Base-by-base conservation (phyloP, 306 rosid species). In the Ceratonia siliqua region DNA sequence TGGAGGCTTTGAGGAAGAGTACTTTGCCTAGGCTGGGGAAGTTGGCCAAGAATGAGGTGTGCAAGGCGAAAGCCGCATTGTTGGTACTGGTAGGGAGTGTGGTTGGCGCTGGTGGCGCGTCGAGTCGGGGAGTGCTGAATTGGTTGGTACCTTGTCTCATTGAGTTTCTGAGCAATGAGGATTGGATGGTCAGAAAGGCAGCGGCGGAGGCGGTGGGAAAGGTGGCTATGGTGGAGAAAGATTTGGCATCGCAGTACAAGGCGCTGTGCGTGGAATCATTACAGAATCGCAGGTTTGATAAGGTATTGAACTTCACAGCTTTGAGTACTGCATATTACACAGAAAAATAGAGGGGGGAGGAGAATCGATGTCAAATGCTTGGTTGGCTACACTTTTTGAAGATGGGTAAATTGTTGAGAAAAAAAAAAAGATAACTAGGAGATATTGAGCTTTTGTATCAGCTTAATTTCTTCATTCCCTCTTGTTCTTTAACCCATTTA, bases 121-220 rank as follows among this genome's bases (percentile, higher is more conserved):
- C 91, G 70, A 89, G 85, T 58, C 82, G 84, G 2, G 85, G 72
- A 33, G 68, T 80, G 25, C 36, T 95, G 89, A 92, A 82, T 45
- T 95, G 98, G 99, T 76, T 92, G 43, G 92, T 92, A 48, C 98
- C 98, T 17, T 84, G 88, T 48, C 84, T 87, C 17, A 75, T 89
- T 5, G 96, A 85, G 81, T 92, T 89, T 24, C 82, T 95, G 46
- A 72, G 89, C 28, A 83, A 74, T 53, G 96, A 92, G 55, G 99
- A 95, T 79, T 95, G 99, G 99, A 84, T 86, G 21, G 96, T 90
- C 79, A 89, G 99, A 80, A 95, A 95, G 78, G 96, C 93, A 4
- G 85, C 98, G 12, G 87, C 97, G n/a, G 98, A 95, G 83, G 91
- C 93, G 4, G 65, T 95, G 39, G 92, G 85, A 22, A 92, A 87